Percentiles rank a stretch among this genome's conserved stretches.
phyloP scores from a whole-genome alignment of 495 filamentous ascomycete species.

The Penicillium antarcticum region DNA sequence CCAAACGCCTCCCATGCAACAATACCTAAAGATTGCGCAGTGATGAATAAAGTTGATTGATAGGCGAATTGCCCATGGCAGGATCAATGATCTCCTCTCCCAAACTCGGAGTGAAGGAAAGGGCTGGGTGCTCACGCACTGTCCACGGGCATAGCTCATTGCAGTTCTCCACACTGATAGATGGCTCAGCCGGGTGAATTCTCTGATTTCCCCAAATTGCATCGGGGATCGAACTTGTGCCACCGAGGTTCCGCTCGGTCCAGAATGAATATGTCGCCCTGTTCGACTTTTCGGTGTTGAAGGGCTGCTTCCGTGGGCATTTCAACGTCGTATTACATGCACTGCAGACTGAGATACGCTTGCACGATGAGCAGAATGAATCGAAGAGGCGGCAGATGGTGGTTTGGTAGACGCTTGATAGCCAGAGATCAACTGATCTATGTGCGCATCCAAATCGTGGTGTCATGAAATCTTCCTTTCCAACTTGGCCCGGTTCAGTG shows the following conservation, averaged over 20 bases:
- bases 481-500: constrained; percentile 36
- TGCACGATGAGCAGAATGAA: constrained; percentile 36
- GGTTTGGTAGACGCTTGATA: constrained; percentile 42
- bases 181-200: constrained; percentile 40
- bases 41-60: constrained; percentile 37
- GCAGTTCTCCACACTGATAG: constrained; percentile 38
- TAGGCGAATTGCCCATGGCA: constrained; percentile 33
- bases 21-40: constrained; percentile 33
- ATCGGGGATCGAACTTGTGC: constrained; percentile 27
- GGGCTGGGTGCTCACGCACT: constrained; percentile 39
- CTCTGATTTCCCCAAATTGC: constrained; percentile 33
- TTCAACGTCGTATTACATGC: constrained; percentile 36
- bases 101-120: constrained; percentile 30
- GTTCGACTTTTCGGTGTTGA: constrained; percentile 20
- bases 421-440: constrained; percentile 45
- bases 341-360: constrained; percentile 39
- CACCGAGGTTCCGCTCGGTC: constrained; percentile 40
- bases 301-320: constrained; percentile 38
- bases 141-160: constrained; percentile 46
- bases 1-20: not conserved
- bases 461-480: constrained; percentile 43
- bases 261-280: constrained; percentile 38
- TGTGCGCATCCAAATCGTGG: constrained; percentile 47
- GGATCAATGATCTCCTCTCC: constrained; percentile 38
- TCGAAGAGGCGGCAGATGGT: constrained; percentile 40